Conservation (phyloP, 352 stramenopile genomes). For the Globisporangium viniferum region DNA sequence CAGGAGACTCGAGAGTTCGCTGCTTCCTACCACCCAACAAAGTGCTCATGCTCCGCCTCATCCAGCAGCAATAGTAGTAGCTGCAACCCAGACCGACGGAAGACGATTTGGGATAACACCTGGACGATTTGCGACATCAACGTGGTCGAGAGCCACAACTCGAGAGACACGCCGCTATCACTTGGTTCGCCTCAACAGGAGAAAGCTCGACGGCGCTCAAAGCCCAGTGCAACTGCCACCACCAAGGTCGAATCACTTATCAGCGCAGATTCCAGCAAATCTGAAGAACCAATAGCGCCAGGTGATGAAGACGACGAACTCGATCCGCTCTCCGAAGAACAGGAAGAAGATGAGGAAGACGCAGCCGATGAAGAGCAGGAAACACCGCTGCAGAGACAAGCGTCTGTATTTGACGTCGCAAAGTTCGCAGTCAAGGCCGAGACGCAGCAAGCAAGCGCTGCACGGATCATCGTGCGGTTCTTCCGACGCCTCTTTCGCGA, state of each 20-base stretch:
- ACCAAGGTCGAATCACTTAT: neutral
- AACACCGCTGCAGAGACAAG: neutral
- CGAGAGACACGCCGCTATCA: neutral
- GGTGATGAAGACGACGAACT: neutral
- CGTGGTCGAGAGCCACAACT: neutral
- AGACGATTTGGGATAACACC: slow-evolving; percentile 12
- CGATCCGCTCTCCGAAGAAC: neutral
- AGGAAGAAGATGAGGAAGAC: neutral
- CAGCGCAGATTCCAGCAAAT: neutral
- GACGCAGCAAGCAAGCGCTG: slow-evolving; percentile 33
- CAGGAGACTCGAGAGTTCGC: neutral
- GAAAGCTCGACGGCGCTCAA: neutral
- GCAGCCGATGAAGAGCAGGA: neutral
- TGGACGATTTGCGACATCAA: slow-evolving; percentile 22
- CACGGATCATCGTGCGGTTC: slow-evolving; percentile 60
- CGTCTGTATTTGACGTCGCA: slow-evolving; percentile 1
- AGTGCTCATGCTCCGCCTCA: neutral
- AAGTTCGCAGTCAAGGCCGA: slow-evolving; percentile 15
- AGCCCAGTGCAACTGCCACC: neutral
- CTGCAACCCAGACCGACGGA: neutral
- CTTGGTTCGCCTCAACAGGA: neutral
- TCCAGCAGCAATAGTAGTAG: neutral
- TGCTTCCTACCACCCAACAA: slow-evolving; percentile 6
- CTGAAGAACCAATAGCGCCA: neutral
- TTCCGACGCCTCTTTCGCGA: slow-evolving; percentile 35